These are phyloP conservation scores for Pseudonitzschia multistriata DNA, from an alignment of 108 stramenopile genomes.

Conservation along the genomic window DNA sequence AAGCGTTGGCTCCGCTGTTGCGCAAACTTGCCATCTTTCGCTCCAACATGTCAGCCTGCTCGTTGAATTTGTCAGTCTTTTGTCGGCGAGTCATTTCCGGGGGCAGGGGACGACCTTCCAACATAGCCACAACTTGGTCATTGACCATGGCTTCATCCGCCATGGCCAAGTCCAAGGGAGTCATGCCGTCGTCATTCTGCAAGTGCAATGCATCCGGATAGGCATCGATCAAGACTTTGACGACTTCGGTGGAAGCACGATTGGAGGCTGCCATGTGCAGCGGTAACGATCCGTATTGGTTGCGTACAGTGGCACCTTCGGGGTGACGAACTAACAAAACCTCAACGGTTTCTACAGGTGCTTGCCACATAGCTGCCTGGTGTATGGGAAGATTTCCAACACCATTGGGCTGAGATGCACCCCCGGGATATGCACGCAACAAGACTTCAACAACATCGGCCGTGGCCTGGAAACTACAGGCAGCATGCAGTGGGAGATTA, in stretches of 20 bases:
- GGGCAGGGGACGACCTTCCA: conserved; percentile 86
- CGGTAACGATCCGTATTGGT: conserved; percentile 83
- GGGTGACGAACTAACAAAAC: conserved; percentile 66
- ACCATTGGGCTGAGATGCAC: conserved; percentile 72
- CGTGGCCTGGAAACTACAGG: conserved; percentile 81
- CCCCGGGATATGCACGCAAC: conserved; percentile 71
- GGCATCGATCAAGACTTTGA: conserved; percentile 70
- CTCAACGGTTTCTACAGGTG: conserved; percentile 72
- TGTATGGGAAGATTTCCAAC: conserved; percentile 87
- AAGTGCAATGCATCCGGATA: conserved; percentile 87
- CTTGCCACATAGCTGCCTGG: conserved; percentile 90
- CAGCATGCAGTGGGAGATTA: conserved; percentile 87
- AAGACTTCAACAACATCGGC: conserved; percentile 81
- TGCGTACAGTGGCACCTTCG: conserved; percentile 80
- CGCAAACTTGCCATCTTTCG: conserved; percentile 54
- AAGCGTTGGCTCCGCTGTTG: conserved; percentile 44
- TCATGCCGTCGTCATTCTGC: conserved; percentile 92
- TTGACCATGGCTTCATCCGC: conserved; percentile 59
- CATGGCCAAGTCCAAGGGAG: conserved; percentile 80
- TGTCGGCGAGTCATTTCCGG: conserved; percentile 77
- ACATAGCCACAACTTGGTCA: conserved; percentile 77
- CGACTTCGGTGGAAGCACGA: conserved; percentile 73
- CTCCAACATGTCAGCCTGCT: conserved; percentile 76
- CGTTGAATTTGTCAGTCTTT: conserved; percentile 79
- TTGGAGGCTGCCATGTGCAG: conserved; percentile 88